phyloP scores from a whole-genome alignment of 2,329 filamentous ascomycete species.

The Pseudogymnoascus sp. region DNA sequence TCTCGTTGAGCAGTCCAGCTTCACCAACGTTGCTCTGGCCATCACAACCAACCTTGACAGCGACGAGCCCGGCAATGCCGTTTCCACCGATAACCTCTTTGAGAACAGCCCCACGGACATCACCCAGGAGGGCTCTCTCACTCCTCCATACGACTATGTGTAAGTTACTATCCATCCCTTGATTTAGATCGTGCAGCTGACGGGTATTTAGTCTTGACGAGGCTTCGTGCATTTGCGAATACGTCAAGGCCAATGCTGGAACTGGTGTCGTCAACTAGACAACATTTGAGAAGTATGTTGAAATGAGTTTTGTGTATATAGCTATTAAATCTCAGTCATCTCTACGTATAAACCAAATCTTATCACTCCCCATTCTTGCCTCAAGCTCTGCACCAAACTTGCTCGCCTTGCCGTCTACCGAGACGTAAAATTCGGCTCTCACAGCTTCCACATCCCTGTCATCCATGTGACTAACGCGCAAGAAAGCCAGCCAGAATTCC shows the following conservation, averaged over 20 bases:
- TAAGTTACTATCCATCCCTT: neutral
- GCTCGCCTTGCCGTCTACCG: slow-evolving; percentile 17
- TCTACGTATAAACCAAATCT: neutral
- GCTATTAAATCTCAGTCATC: neutral
- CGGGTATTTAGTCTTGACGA: neutral
- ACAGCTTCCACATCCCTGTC: slow-evolving; percentile 13
- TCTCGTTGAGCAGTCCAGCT: slow-evolving; percentile 36
- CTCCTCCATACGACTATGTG: slow-evolving; percentile 17
- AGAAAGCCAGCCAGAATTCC: slow-evolving; percentile 22
- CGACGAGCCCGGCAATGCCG: neutral
- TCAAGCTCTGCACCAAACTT: slow-evolving; percentile 20
- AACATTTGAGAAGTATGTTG: neutral
- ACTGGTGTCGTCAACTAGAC: neutral
- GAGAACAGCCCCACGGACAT: slow-evolving; percentile 16
- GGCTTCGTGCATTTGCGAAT: neutral
- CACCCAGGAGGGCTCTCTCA: slow-evolving; percentile 14
- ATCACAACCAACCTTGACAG: slow-evolving; percentile 1
- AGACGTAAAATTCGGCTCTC: slow-evolving; percentile 23
- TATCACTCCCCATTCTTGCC: slow-evolving; percentile 18
- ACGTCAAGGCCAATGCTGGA: neutral
- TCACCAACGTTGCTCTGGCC: neutral
- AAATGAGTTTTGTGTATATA: neutral
- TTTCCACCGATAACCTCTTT: neutral
- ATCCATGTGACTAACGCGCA: slow-evolving; percentile 14
- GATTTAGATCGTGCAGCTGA: neutral